Evolutionary conservation across 108 stramenopile genomes (phyloP).

Genomic region (Cylindrotheca fusiformis): DNA sequence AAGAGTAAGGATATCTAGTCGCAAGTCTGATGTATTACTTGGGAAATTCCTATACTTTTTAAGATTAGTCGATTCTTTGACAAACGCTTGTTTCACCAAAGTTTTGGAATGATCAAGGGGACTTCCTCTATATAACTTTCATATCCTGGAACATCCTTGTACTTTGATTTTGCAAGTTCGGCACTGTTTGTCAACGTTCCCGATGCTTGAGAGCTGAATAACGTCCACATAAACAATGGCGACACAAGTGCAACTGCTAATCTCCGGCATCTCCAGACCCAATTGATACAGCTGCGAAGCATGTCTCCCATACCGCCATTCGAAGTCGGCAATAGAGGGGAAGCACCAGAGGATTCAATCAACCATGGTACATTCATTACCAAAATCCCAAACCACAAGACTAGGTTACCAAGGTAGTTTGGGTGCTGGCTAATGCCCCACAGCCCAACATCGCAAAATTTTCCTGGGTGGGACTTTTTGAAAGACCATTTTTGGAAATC

Average conservation of each 20-base stretch:
- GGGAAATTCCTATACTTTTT: too few species aligned
- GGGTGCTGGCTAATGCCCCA: constrained; percentile 84
- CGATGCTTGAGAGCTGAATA: constrained; percentile 63
- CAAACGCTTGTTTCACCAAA: too few species aligned
- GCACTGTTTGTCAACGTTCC: constrained; percentile 46
- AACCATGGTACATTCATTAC: constrained; percentile 64
- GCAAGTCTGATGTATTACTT: too few species aligned
- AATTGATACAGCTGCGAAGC: constrained; percentile 5
- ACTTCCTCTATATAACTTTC: constrained; percentile 46
- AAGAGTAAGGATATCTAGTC: too few species aligned
- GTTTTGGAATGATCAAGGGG: constrained; percentile 56
- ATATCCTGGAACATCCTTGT: constrained; percentile 55
- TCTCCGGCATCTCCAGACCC: constrained; percentile 34
- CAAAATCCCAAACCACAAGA: constrained; percentile 73
- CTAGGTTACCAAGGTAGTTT: constrained; percentile 77
- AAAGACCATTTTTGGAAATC: constrained; percentile 81
- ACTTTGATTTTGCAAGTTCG: constrained; percentile 48
- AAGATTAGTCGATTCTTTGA: too few species aligned
- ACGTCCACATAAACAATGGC: constrained; percentile 53
- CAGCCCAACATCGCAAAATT: constrained; percentile 74
- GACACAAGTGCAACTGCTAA: constrained; percentile 46
- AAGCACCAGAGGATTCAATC: constrained; percentile 6
- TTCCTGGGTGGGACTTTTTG: constrained; percentile 50
- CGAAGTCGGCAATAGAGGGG: neutral
- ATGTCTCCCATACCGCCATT: neutral